Conservation (phyloP, 2,329 filamentous ascomycete genomes). For the Myriosclerotinia scirpicola region DNA sequence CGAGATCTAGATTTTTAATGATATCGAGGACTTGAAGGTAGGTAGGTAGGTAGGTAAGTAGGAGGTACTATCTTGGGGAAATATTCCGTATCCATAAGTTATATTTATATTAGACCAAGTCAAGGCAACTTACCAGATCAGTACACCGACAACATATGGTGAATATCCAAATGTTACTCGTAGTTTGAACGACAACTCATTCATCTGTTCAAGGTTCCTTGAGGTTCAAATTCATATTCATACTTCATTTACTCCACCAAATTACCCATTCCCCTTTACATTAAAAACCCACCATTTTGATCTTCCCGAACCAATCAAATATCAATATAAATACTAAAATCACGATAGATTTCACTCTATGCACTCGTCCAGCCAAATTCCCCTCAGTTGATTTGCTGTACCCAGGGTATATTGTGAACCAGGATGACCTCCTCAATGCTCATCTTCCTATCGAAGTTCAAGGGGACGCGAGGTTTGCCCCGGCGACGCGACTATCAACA, state of each 20-base stretch:
- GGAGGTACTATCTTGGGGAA: too few species aligned
- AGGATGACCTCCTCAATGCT: constrained; percentile 3
- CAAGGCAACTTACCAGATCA: neutral
- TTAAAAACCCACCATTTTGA: neutral
- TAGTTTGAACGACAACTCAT: neutral
- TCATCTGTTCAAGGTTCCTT: neutral
- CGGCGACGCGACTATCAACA: constrained; percentile 22
- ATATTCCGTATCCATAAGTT: neutral
- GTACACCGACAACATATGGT: neutral
- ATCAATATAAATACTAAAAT: neutral
- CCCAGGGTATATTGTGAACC: neutral
- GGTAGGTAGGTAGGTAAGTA: too few species aligned
- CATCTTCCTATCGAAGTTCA: constrained; percentile 1
- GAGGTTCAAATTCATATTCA: neutral
- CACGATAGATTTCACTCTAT: constrained; percentile 2
- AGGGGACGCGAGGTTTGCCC: constrained; percentile 17
- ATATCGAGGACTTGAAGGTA: constrained; percentile 1
- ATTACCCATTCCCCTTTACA: neutral
- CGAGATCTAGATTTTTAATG: neutral
- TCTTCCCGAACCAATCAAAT: constrained; percentile 9
- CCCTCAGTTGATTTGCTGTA: neutral
- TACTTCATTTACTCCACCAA: neutral
- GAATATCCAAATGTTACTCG: neutral
- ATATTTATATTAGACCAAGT: too few species aligned
- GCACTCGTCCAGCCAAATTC: neutral